These are phyloP conservation scores for Fomitopsis serialis DNA, from an alignment of 768 basidiomycete species.

Conservation along the genomic window DNA sequence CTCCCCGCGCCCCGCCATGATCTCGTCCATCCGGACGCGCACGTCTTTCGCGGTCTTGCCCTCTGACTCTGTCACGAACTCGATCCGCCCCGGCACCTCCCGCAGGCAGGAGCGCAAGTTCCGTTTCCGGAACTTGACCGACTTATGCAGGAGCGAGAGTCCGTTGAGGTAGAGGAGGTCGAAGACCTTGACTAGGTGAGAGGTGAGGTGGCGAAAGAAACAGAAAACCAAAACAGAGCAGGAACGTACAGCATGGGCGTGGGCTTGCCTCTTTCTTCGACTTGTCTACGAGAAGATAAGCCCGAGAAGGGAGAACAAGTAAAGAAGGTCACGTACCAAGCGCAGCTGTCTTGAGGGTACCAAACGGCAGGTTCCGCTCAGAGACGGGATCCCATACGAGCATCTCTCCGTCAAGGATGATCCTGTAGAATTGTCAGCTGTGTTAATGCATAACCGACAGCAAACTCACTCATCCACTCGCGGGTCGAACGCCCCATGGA, in stretches of 20 bases:
- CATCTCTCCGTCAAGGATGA: slow-evolving; percentile 98
- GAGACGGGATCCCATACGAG: slow-evolving; percentile 94
- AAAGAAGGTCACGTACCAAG: slow-evolving; percentile 43
- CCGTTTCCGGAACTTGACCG: slow-evolving; percentile 71
- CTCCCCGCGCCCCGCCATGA: slow-evolving; percentile 85
- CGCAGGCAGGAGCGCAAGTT: slow-evolving; percentile 66
- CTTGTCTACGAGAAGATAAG: slow-evolving; percentile 43
- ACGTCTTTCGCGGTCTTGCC: slow-evolving; percentile 83
- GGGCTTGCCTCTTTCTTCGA: slow-evolving; percentile 66
- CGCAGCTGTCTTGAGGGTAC: slow-evolving; percentile 90
- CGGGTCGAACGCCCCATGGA: slow-evolving; percentile 69
- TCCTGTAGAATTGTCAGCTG: slow-evolving; percentile 39
- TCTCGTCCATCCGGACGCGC: slow-evolving; percentile 68
- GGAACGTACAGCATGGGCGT: slow-evolving; percentile 81
- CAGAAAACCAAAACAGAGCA: not conserved
- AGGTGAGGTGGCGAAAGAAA: not conserved
- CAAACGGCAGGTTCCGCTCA: slow-evolving; percentile 86
- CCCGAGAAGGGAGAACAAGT: not conserved
- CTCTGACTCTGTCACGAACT: slow-evolving; percentile 65
- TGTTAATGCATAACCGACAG: too few relatives aligned
- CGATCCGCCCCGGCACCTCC: slow-evolving; percentile 72
- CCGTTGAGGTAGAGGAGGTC: slow-evolving; percentile 89
- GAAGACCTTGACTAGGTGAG: slow-evolving; percentile 84
- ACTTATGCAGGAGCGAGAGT: slow-evolving; percentile 66
- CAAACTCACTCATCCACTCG: slow-evolving; percentile 78